Base-by-base conservation (phyloP, 306 rosid genomes). In the Acacia crassicarpa region DNA sequence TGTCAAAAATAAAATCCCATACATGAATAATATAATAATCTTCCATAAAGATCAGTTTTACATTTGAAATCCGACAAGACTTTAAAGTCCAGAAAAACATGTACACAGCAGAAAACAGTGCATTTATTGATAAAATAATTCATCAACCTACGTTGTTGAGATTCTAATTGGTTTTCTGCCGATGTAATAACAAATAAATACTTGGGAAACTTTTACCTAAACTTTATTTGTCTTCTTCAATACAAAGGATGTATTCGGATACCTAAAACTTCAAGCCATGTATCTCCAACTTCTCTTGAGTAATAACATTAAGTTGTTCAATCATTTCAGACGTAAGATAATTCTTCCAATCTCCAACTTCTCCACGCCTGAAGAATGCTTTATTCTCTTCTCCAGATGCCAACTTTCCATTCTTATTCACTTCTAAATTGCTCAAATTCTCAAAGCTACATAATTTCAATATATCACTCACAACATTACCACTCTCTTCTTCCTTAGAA, bases 271-370 rank as follows among this genome's bases (percentile, higher is more conserved):
- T 77, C 8, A 86, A 67, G 0, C 81, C 87, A 5, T 77, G 62
- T n/a, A 62, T 49, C 20, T 6, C 19, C 10, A 84, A 68, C 33
- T 82, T 87, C 33, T 80, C 51, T 35, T 76, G 67, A 15, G 51
- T 81, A 2, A 73, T 49, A 13, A 2, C 1, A 56, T 85, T 40
- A 2, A 87, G 33, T 25, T 44, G 23, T 11, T 84, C 40, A 3
- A 33, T 53, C 88, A 84, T 87, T 5, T 87, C 76, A 0, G 8
- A 3, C 1, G 85, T 56, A 27, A 85, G 72, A 73, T 66, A 33
- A 54, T 87, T 80, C 41, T 48, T 51, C 84, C 88, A 87, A 6
- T 82, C 90, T 7, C 88, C 86, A 32, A 87, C 86, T 74, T 69
- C 73, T 1, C 90, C 82, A 3, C 45, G 51, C 15, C 86, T 81